phyloP scores from a whole-genome alignment of 1,284 basidiomycete species.

The Ganoderma leucocontextum region DNA sequence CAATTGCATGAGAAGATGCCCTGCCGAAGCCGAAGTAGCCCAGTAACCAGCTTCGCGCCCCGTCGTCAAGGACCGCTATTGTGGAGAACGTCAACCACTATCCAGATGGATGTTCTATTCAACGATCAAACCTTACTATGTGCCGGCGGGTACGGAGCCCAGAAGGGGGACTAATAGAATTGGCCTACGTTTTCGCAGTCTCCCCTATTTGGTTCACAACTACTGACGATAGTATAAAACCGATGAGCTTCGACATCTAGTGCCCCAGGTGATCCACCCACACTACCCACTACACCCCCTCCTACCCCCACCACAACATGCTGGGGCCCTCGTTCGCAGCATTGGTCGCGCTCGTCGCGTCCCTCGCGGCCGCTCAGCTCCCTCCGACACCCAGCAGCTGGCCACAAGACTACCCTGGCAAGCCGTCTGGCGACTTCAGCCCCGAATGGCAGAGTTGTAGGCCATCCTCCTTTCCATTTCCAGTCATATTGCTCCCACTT shows the following conservation, averaged over 20 bases:
- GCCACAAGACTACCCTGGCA: slow-evolving; percentile 54
- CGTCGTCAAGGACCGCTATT: slow-evolving; percentile 33
- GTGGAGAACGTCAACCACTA: slow-evolving; percentile 16
- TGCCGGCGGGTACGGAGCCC: slow-evolving; percentile 17
- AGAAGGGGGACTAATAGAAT: slow-evolving; percentile 3
- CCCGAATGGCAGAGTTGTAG: slow-evolving; percentile 71
- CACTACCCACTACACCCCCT: slow-evolving; percentile 10
- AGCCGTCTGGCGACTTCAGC: slow-evolving; percentile 59
- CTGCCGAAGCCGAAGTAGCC: slow-evolving; percentile 3
- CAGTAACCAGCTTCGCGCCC: slow-evolving; percentile 11
- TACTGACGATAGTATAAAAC: slow-evolving; percentile 28
- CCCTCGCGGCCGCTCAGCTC: slow-evolving; percentile 21
- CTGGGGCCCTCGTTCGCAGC: slow-evolving; percentile 18
- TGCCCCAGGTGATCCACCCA: slow-evolving; percentile 8
- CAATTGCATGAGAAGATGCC: slow-evolving; percentile 25
- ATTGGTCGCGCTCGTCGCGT: slow-evolving; percentile 19
- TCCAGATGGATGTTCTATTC: slow-evolving; percentile 5
- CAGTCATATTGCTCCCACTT: background rate
- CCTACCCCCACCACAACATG: slow-evolving; percentile 16
- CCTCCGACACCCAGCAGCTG: slow-evolving; percentile 32
- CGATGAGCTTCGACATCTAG: background rate
- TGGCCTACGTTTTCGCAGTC: slow-evolving; percentile 9
- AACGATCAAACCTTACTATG: slow-evolving; percentile 22
- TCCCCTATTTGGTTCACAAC: slow-evolving; percentile 15
- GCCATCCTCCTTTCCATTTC: background rate